Base-by-base conservation (phyloP, 306 rosid genomes). In the Lupinus albus region DNA sequence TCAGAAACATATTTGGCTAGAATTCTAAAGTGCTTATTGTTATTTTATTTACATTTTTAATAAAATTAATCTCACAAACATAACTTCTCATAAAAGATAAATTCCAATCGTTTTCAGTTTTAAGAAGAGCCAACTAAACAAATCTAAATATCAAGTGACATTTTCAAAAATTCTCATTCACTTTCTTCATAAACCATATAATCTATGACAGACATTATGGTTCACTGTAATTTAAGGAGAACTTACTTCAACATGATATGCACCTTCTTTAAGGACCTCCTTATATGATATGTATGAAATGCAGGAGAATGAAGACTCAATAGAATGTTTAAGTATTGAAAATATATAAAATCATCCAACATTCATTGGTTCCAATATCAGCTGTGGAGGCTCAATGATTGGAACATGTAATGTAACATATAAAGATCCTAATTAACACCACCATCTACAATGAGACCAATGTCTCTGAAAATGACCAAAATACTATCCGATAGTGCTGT, bases 381-480 rank as follows among this genome's bases (percentile, higher is more conserved):
- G 38, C 14, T 49, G 14, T 36, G 14, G 61, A 47, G 53, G 48
- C 6, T 18, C 62, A 21, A 8, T 20, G 14, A 64, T 46, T 55
- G 67, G 66, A 67, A 57, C 44, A 75, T 30, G 44, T 8, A 17
- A 75, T 21, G n/a, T n/a, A 74, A n/a, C n/a, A n/a, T n/a, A n/a
- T n/a, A n/a, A n/a, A n/a, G 76, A 39, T 48, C 68, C 45, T 20
- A 6, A 11, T 59, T 58, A 25, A 25, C 4, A 25, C 30, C 50
- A 21, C 65, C 33, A 25, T 65, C 48, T 30, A 63, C 53, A 72
- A 44, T 69, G 66, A 61, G 49, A 65, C 64, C 63, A 64, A 16
- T 64, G 62, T 45, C 73, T 38, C 38, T 56, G 63, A 55, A 44
- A 54, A 44, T 11, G 54, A 58, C 33, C 74, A 54, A 57, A 30